Evolutionary conservation across 495 filamentous ascomycete species (phyloP).

Genomic region (Aspergillus affinis): DNA sequence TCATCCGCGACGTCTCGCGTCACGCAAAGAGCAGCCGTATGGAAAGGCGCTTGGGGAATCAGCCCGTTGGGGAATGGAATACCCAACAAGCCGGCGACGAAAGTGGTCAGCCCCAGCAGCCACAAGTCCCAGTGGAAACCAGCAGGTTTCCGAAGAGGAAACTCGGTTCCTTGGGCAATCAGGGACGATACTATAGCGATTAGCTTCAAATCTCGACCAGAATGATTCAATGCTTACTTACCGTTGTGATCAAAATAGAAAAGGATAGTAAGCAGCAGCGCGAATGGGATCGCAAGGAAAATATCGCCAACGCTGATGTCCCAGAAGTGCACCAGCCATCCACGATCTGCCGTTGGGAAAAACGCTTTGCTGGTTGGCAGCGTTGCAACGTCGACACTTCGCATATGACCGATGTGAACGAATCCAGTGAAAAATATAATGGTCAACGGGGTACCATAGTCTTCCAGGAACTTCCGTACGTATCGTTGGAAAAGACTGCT

Average conservation of each 20-base stretch:
- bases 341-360: constrained; percentile 73
- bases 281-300: constrained; percentile 88
- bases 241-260: constrained; percentile 95
- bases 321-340: constrained; percentile 91
- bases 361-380: constrained; percentile 77
- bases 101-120: constrained; percentile 85
- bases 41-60: constrained; percentile 91
- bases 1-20: constrained; percentile 60
- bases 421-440: constrained; percentile 89
- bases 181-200: constrained; percentile 66
- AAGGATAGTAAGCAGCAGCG: constrained; percentile 77
- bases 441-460: constrained; percentile 80
- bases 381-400: constrained; percentile 57
- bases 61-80: constrained; percentile 92
- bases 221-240: constrained; percentile 33
- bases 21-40: constrained; percentile 81
- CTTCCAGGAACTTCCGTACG: constrained; percentile 75
- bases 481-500: constrained; percentile 69
- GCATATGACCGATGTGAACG: constrained; percentile 80
- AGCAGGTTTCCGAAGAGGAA: constrained; percentile 86
- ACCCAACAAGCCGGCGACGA: constrained; percentile 78
- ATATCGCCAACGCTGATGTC: constrained; percentile 70
- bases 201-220: constrained; percentile 6
- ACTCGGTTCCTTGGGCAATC: constrained; percentile 90
- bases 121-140: constrained; percentile 97